These are phyloP conservation scores for Glarea lozoyensis DNA, from an alignment of 495 filamentous ascomycete genomes.

Conservation along the genomic window DNA sequence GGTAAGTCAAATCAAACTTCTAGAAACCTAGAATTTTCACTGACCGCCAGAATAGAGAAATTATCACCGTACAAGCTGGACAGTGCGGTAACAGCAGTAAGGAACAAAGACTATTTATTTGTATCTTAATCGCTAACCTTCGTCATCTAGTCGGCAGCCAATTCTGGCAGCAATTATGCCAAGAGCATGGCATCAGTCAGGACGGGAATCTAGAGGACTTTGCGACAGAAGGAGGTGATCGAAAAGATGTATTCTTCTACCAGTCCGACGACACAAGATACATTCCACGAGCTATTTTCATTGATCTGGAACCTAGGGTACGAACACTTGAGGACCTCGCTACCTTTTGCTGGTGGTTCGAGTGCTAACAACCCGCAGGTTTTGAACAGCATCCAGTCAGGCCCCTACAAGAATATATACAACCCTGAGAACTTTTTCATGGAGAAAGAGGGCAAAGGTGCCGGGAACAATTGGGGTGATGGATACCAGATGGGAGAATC, in stretches of 20 bases:
- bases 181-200: conserved; percentile 94
- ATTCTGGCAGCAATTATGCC: conserved; percentile 96
- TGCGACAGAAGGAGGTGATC: conserved; percentile 90
- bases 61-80: conserved; percentile 97
- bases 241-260: conserved; percentile 99
- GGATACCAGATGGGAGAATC: conserved; percentile 87
- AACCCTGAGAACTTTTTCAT: conserved; percentile 99
- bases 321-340: conserved; percentile 15
- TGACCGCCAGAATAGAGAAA: conserved; percentile 78
- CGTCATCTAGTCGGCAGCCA: conserved; percentile 65
- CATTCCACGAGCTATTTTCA: conserved; percentile 90
- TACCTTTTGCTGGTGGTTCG: neutral
- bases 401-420: conserved; percentile 95
- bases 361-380: conserved; percentile 43
- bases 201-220: conserved; percentile 95
- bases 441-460: conserved; percentile 81
- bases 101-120: conserved; percentile 26
- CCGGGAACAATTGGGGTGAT: conserved; percentile 96
- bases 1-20: conserved; percentile 23
- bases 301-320: conserved; percentile 90
- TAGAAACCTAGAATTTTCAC: neutral
- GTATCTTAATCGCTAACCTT: conserved; percentile 3
- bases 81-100: conserved; percentile 98
- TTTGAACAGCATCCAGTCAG: conserved; percentile 83
- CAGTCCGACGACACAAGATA: conserved; percentile 97